These are phyloP conservation scores for Xylaria hypoxylon DNA, from an alignment of 2,329 filamentous ascomycete genomes.

Conservation along the genomic window DNA sequence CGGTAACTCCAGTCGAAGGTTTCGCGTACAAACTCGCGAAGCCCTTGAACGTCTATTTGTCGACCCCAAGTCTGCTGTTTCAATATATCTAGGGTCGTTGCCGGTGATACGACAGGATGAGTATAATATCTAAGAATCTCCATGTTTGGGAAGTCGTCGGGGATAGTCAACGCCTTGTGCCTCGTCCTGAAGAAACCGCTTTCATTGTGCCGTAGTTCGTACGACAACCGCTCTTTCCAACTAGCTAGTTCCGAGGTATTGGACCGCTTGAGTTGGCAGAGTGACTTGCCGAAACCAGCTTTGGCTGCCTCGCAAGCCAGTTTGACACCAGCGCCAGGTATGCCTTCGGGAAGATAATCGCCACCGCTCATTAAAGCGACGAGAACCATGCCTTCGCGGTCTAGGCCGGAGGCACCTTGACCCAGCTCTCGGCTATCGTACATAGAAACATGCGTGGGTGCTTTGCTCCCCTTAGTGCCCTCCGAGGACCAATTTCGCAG, in stretches of 20 bases:
- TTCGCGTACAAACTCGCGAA: constrained; percentile 80
- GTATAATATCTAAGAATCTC: constrained; percentile 89
- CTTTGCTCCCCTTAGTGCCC: constrained; percentile 69
- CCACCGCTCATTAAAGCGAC: constrained; percentile 95
- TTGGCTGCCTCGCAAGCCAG: constrained; percentile 89
- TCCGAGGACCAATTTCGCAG: constrained; percentile 88
- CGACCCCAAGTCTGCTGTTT: constrained; percentile 69
- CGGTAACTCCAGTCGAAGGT: constrained; percentile 88
- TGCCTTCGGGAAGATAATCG: constrained; percentile 90
- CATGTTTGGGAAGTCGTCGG: constrained; percentile 81
- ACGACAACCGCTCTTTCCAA: constrained; percentile 79
- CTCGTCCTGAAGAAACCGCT: constrained; percentile 81
- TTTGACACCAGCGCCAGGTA: constrained; percentile 88
- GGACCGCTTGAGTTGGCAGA: constrained; percentile 73
- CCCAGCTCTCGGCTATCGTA: constrained; percentile 73
- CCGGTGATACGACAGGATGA: constrained; percentile 81
- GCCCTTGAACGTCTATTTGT: constrained; percentile 71
- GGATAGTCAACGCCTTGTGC: constrained; percentile 79
- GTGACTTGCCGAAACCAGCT: constrained; percentile 83
- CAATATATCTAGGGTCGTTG: constrained; percentile 66
- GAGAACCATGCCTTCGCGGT: constrained; percentile 90
- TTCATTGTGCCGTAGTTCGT: constrained; percentile 86
- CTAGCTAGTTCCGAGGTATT: constrained; percentile 69
- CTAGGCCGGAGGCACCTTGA: constrained; percentile 69
- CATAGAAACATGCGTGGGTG: constrained; percentile 86